phyloP scores from a whole-genome alignment of 148 eudicot species.

The Bassia scoparia region DNA sequence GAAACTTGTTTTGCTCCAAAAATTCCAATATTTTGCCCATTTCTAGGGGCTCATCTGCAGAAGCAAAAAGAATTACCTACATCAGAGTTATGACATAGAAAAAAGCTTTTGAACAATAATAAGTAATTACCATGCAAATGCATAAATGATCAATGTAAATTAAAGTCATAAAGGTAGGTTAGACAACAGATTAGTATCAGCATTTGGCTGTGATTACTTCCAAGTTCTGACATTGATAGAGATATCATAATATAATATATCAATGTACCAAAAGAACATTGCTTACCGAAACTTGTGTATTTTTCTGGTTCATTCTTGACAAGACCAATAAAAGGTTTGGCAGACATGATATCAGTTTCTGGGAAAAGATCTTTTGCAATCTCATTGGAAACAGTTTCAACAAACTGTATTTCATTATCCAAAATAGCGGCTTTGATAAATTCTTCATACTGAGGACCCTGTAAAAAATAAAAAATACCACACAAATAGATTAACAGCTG shows the following conservation, averaged over 20 bases:
- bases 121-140: background rate
- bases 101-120: background rate
- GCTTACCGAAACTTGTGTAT: slow-evolving; percentile 69
- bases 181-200: background rate
- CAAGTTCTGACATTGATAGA: background rate
- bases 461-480: slow-evolving; percentile 19
- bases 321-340: slow-evolving; percentile 59
- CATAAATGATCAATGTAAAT: background rate
- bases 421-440: slow-evolving; percentile 63
- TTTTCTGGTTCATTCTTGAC: slow-evolving; percentile 87
- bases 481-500: slow-evolving; percentile 4
- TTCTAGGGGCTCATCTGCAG: slow-evolving; percentile 69
- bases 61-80: slow-evolving; percentile 21
- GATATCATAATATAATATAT: background rate
- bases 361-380: slow-evolving; percentile 58
- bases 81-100: slow-evolving; percentile 7
- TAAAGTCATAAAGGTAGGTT: background rate
- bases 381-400: slow-evolving; percentile 59
- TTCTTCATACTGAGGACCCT: slow-evolving; percentile 78
- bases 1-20: slow-evolving; percentile 76
- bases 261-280: background rate
- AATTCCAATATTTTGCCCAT: slow-evolving; percentile 63
- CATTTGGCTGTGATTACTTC: background rate
- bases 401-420: slow-evolving; percentile 85
- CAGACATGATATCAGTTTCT: slow-evolving; percentile 31